Base-by-base conservation (phyloP, 352 stramenopile species). In the Phytophthora litchii region DNA sequence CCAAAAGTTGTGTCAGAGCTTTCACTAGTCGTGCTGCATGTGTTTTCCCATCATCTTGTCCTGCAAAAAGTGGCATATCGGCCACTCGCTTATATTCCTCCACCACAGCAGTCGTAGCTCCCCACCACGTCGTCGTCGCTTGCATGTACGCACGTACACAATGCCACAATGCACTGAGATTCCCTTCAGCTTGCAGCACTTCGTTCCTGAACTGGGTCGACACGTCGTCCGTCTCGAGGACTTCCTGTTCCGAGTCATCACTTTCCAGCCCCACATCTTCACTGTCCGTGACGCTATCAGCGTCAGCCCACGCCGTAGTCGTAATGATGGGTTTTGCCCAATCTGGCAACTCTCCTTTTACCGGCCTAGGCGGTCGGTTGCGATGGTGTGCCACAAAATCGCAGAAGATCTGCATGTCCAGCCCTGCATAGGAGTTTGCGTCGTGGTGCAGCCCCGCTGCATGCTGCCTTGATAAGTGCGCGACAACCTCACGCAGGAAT, bases 371-470 rank as follows among this genome's bases (percentile, higher is more conserved):
- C 27, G 84, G 84, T 12, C 76, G 77, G 40, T 94, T 94, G 14
- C 79, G 75, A 19, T 91, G 78, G 35, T 79, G 60, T 5, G 67
- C 62, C 20, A 91, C 63, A 74, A 94, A 94, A 57, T 92, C 84
- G 51, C 75, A 84, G 57, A 91, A 90, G 53, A 89, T 78, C 70
- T 94, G 84, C 76, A 94, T 92, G 59, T 94, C 84, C n/a, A 86
- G 59, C 0, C 82, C 82, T 1, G 80, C 80, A 34, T 59, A 72
- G 1, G 78, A 89, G 44, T 53, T 59, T 3, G 74, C 66, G 57
- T 91, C 82, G 46, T 92, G 82, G 16, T 92, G 84, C 36, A 83
- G 29, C 1, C 84, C 81, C 8, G 78, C 65, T 8, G 79, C 70
- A 42, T 86, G 71, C 45, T 86, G 73, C 19, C 48, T 54, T 3